phyloP scores from a whole-genome alignment of 805 yeast genomes.

The Candida multigemmis region DNA sequence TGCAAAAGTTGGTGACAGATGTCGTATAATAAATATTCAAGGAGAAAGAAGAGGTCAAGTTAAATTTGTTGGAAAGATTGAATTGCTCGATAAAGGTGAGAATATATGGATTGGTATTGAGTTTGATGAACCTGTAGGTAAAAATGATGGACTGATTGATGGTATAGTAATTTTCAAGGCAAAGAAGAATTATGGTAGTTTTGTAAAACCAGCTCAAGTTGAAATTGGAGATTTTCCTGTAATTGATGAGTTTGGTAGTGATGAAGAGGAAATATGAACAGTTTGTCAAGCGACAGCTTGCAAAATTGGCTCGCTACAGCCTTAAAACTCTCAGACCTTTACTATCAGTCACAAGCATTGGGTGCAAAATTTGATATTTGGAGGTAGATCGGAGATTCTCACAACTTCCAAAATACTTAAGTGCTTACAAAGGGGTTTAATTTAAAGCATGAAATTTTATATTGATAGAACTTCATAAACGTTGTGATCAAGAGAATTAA shows the following conservation, averaged over 20 bases:
- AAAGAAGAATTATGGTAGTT: constrained; percentile 58
- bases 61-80: constrained; percentile 58
- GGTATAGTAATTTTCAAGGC: constrained; percentile 55
- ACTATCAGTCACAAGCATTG: too few relatives aligned
- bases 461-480: too few relatives aligned
- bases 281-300: too few relatives aligned
- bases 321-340: too few relatives aligned
- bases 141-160: constrained; percentile 69
- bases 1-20: constrained; percentile 43
- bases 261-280: too few relatives aligned
- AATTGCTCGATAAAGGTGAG: constrained; percentile 44
- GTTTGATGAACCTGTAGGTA: constrained; percentile 81
- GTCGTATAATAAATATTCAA: constrained; percentile 35
- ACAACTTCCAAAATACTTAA: too few relatives aligned
- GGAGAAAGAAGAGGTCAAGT: constrained; percentile 64
- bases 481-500: too few relatives aligned
- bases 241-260: constrained; percentile 33
- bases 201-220: constrained; percentile 61
- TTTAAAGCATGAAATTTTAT: too few relatives aligned
- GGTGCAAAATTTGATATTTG: too few relatives aligned
- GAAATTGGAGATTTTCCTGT: constrained; percentile 64
- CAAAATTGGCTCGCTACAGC: too few relatives aligned
- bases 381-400: too few relatives aligned
- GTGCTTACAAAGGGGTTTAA: too few relatives aligned
- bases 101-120: constrained; percentile 74